Evolutionary conservation across 371 early-diverging fungal genomes (phyloP).

Genomic region (Lichtheimia ramosa): DNA sequence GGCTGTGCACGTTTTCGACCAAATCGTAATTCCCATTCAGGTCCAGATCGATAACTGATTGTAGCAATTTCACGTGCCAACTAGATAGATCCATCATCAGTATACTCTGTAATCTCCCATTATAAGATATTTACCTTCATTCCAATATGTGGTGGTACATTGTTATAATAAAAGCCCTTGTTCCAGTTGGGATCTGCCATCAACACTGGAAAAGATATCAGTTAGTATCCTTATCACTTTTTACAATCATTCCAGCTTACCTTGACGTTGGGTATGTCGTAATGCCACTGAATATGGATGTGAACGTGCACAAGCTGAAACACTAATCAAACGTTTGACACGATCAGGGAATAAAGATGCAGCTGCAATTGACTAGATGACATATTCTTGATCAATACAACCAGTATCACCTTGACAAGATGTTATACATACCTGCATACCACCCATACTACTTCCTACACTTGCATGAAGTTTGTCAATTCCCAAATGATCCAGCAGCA

Average conservation of each 20-base stretch:
- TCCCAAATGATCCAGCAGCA: constrained; percentile 78
- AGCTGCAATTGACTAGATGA: constrained; percentile 71
- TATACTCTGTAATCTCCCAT: background rate
- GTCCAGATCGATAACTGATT: constrained; percentile 90
- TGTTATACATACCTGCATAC: constrained; percentile 74
- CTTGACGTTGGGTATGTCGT: constrained; percentile 88
- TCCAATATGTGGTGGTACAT: constrained; percentile 90
- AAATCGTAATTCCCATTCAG: constrained; percentile 96
- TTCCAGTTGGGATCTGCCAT: constrained; percentile 97
- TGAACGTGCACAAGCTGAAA: constrained; percentile 91
- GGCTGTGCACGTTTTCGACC: constrained; percentile 81
- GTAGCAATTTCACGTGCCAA: constrained; percentile 88
- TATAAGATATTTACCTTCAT: constrained; percentile 69
- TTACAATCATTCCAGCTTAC: constrained; percentile 18
- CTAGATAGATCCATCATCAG: constrained; percentile 15
- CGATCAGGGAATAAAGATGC: constrained; percentile 83
- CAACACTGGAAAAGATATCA: constrained; percentile 52
- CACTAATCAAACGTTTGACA: constrained; percentile 77
- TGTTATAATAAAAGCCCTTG: constrained; percentile 89
- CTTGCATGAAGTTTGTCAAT: constrained; percentile 84
- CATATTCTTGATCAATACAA: background rate
- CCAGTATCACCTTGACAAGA: background rate
- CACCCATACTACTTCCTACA: constrained; percentile 95
- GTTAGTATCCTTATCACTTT: background rate
- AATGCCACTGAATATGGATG: constrained; percentile 96